Evolutionary conservation across 257 asterid species (phyloP), one percentile per base, ranked within the genome.

Genomic region (Prunella vulgaris): DNA sequence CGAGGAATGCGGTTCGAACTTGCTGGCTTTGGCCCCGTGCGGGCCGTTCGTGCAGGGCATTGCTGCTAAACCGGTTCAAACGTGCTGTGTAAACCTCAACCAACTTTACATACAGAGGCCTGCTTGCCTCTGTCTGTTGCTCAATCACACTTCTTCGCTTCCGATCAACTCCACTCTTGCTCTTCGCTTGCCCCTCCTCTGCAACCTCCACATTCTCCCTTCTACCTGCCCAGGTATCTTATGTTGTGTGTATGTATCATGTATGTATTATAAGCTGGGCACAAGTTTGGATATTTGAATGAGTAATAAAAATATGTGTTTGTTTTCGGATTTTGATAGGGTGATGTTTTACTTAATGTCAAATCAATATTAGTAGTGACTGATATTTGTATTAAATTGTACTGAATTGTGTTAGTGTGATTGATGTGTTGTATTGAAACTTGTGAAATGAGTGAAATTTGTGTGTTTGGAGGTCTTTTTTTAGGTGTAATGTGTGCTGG

Each of bases 101-200:
- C 80, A 77, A 68, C 77, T 90, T 71, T 72, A 83, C 64, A 35
- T 6, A 44, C 78, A 70, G 51, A 84, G 81, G 60, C 75, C 79
- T 12, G 28, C 51, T 44, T 86, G 96, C 30, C 79, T 88, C 68
- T 90, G 96, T 60, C 15, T 83, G 20, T 69, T 88, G 84, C 79
- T 86, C 17, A 74, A 81, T 32, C 86, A 80, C 40, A 76, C 69
- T 46, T 67, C 80, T 9, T 67, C 79, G 5, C 18, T 81, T 25
- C 89, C 97, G 6, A 73, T 90, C 73, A 88, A 88, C 66, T 60
- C 74, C 5, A 82, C 90, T 5, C 84, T 78, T 13, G 96, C 96
- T 8, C 90, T 84, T 51, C 84, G 83, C 77, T 63, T 90, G n/a
- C 96, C 95, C n/a, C 24, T 7, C 54, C 79, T 85, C 7, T 90